phyloP scores from a whole-genome alignment of 2,329 filamentous ascomycete species.

The Aspergillus ruber region DNA sequence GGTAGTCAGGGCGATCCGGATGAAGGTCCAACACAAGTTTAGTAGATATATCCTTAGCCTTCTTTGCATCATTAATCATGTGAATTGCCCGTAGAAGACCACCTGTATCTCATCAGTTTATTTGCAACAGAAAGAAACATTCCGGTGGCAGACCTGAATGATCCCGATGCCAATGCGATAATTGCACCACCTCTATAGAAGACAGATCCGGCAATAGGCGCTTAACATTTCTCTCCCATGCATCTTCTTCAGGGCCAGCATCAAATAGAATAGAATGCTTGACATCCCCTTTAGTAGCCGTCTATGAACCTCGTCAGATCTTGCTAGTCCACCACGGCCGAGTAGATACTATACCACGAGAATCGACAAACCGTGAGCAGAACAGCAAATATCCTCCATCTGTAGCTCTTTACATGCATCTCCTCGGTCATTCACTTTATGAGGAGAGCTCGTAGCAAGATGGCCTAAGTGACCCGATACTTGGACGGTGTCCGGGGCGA shows the following conservation, averaged over 20 bases:
- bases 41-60: slow-evolving; percentile 11
- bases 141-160: slow-evolving; percentile 40
- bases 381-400: slow-evolving; percentile 48
- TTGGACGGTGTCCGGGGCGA: slow-evolving; percentile 38
- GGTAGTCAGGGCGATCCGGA: slow-evolving; percentile 46
- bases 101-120: slow-evolving; percentile 20
- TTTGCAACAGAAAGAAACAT: background rate
- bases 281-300: slow-evolving; percentile 39
- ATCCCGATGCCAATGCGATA: slow-evolving; percentile 52
- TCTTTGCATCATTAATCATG: slow-evolving; percentile 41
- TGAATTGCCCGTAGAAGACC: slow-evolving; percentile 46
- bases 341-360: slow-evolving; percentile 37
- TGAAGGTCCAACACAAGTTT: slow-evolving; percentile 46
- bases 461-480: slow-evolving; percentile 39
- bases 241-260: slow-evolving; percentile 46
- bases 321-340: background rate
- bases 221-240: slow-evolving; percentile 46
- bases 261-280: slow-evolving; percentile 49
- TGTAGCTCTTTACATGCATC: slow-evolving; percentile 40
- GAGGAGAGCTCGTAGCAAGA: slow-evolving; percentile 33
- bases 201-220: slow-evolving; percentile 40
- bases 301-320: slow-evolving; percentile 27
- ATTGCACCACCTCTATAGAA: slow-evolving; percentile 42
- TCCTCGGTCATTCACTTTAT: slow-evolving; percentile 32
- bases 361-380: slow-evolving; percentile 50